A percentile compares a stretch with the other conserved stretches of the same genome.
phyloP scores from a whole-genome alignment of 139 green algal species.

The Desmodesmus armatus region DNA sequence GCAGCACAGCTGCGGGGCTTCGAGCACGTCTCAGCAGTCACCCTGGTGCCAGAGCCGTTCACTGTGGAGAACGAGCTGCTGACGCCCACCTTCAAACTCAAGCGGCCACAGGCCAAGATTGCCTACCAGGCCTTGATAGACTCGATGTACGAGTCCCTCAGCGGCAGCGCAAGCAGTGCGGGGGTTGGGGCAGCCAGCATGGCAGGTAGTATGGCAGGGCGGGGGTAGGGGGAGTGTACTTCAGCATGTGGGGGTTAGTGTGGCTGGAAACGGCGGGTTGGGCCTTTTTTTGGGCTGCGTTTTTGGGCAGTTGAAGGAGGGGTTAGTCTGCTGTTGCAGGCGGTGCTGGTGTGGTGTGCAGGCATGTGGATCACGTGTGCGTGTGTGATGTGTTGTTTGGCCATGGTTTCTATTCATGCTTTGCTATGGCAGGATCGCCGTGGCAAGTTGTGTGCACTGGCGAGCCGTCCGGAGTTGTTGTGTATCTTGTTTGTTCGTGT shows the following conservation, averaged over 20 bases:
- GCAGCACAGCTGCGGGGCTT: slow-evolving; percentile 88
- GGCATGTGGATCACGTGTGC: background rate
- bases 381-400: background rate
- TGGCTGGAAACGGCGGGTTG: background rate
- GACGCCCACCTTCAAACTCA: slow-evolving; percentile 81
- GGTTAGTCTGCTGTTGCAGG: background rate
- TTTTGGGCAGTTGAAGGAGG: background rate
- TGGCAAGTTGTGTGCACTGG: too few species aligned
- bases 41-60: slow-evolving; percentile 87
- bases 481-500: too few species aligned
- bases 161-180: background rate
- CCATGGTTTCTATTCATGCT: background rate
- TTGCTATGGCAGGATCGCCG: too few species aligned
- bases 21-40: slow-evolving; percentile 81
- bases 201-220: slow-evolving; percentile 19
- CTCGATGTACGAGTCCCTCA: slow-evolving; percentile 60
- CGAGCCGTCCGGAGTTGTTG: too few species aligned
- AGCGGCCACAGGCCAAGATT: slow-evolving; percentile 61
- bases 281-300: background rate
- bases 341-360: background rate
- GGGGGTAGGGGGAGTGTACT: too few species aligned
- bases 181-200: background rate
- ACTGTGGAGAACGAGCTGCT: slow-evolving; percentile 91
- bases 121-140: slow-evolving; percentile 62
- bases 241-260: too few species aligned